A percentile compares a stretch with the other conserved stretches of the same genome.
These are phyloP conservation scores for Colletotrichum neosansevieriae DNA, from an alignment of 2,329 filamentous ascomycete genomes.

Conservation along the genomic window DNA sequence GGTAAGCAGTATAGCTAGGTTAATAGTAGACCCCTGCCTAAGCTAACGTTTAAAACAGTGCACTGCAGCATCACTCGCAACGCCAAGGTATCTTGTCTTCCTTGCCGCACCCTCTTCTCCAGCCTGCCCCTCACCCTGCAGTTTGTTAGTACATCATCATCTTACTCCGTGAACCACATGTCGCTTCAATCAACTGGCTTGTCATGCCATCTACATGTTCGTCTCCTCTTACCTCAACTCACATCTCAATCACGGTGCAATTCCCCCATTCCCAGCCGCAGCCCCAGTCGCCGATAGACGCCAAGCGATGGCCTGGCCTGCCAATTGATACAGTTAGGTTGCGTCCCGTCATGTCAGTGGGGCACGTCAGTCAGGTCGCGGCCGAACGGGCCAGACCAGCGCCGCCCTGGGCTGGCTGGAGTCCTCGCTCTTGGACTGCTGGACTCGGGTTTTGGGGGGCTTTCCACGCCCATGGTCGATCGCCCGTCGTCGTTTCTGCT, in stretches of 20 bases:
- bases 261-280: neutral
- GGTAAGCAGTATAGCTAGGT: no score
- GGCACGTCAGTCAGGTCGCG: slow-evolving; percentile 33
- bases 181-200: neutral
- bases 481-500: slow-evolving; percentile 12
- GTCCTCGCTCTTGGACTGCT: neutral
- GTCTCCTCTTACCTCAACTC: neutral
- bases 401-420: slow-evolving; percentile 20
- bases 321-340: slow-evolving; percentile 24
- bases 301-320: slow-evolving; percentile 26
- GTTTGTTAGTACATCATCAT: neutral
- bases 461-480: slow-evolving; percentile 16
- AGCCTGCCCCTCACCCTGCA: neutral
- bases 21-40: no score
- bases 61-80: slow-evolving; percentile 3
- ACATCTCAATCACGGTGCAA: neutral
- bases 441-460: slow-evolving; percentile 5
- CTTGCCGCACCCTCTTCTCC: neutral
- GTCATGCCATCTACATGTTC: neutral
- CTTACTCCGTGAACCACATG: no score
- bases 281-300: slow-evolving; percentile 12
- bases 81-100: slow-evolving; percentile 1
- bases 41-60: no score
- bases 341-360: slow-evolving; percentile 33
- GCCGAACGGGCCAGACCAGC: slow-evolving; percentile 33